Conservation (phyloP, 176 grass and related monocot species). For the Oryza officinalis region DNA sequence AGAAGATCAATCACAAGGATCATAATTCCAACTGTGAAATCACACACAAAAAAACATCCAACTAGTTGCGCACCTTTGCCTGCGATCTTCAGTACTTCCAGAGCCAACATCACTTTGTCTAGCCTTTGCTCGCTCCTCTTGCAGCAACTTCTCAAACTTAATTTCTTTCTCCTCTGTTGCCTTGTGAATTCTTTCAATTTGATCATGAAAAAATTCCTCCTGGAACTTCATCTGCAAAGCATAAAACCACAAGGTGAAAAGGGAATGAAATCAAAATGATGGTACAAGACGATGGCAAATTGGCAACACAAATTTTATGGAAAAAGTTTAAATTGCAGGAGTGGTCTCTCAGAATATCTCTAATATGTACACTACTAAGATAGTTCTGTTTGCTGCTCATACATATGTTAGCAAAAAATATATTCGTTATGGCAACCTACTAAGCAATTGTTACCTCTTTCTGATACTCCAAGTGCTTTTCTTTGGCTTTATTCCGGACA, state of each 20-base stretch:
- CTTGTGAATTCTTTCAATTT: slow-evolving; percentile 67
- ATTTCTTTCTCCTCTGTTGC: slow-evolving; percentile 65
- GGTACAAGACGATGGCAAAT: slow-evolving; percentile 4
- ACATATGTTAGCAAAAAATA: neutral
- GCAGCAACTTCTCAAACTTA: slow-evolving; percentile 57
- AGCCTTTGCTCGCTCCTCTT: slow-evolving; percentile 67
- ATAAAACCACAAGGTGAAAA: slow-evolving; percentile 26
- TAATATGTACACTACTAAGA: neutral
- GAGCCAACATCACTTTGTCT: slow-evolving; percentile 51
- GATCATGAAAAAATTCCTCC: slow-evolving; percentile 68
- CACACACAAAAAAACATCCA: slow-evolving; percentile 1
- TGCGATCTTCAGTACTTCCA: slow-evolving; percentile 55
- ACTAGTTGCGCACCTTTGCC: slow-evolving; percentile 45
- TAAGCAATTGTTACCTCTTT: slow-evolving; percentile 61
- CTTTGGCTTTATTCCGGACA: slow-evolving; percentile 53
- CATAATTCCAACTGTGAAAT: neutral
- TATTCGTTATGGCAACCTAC: neutral
- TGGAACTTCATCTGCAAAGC: slow-evolving; percentile 71
- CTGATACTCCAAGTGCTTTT: slow-evolving; percentile 69
- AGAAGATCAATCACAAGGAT: neutral
- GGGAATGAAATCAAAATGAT: slow-evolving; percentile 3
- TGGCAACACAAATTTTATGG: neutral
- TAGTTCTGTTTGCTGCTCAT: neutral
- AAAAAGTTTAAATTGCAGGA: neutral
- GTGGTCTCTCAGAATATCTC: neutral